A percentile compares a stretch with the other conserved stretches of the same genome.
Evolutionary conservation across 202 grass and related monocot genomes (phyloP).

Genomic region (Elaeis oleifera): DNA sequence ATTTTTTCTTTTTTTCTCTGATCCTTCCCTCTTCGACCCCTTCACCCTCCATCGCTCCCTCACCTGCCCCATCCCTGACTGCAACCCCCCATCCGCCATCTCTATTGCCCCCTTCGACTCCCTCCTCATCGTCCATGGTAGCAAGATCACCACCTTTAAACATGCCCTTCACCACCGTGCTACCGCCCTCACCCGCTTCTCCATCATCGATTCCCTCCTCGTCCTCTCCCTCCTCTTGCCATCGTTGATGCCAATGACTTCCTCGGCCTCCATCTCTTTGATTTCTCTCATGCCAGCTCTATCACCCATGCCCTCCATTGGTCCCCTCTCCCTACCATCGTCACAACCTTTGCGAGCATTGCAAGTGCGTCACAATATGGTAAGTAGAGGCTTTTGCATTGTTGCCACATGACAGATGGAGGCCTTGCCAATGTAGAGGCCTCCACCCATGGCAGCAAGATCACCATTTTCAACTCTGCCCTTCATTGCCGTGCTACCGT

Average conservation of each 20-base stretch:
- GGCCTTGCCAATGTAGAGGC: too few relatives aligned
- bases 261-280: conserved; percentile 44
- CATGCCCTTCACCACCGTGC: background rate
- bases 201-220: conserved; percentile 46
- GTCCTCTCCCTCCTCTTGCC: conserved; percentile 28
- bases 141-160: conserved; percentile 44
- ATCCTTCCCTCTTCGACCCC: conserved; percentile 25
- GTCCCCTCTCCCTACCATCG: conserved; percentile 13
- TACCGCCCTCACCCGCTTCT: conserved; percentile 43
- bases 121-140: conserved; percentile 43
- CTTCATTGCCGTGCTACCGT: conserved; percentile 15
- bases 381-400: too few relatives aligned
- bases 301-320: conserved; percentile 36
- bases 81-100: conserved; percentile 24
- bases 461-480: conserved; percentile 34
- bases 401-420: too few relatives aligned
- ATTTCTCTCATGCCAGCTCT: conserved; percentile 3
- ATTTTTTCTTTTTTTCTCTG: conserved; percentile 6
- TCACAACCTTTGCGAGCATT: too few relatives aligned
- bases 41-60: conserved; percentile 29
- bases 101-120: conserved; percentile 16
- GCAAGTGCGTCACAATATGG: too few relatives aligned
- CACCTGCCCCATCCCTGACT: conserved; percentile 28
- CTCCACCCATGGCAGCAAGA: conserved; percentile 33
- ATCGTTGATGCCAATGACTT: conserved; percentile 49